phyloP scores from a whole-genome alignment of 2,329 filamentous ascomycete species.

The Diaporthe vexans region DNA sequence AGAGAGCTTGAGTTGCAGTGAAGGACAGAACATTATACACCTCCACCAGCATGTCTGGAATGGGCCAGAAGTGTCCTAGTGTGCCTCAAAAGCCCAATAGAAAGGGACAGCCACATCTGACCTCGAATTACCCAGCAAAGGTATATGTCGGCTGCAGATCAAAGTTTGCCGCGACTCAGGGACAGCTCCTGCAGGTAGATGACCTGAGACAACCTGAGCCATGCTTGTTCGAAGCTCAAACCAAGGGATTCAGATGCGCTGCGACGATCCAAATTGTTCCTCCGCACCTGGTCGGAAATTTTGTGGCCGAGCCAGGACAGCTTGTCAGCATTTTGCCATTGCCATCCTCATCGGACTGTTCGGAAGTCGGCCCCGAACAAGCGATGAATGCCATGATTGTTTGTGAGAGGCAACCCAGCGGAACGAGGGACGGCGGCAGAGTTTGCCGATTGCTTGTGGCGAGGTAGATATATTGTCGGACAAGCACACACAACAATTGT shows the following conservation, averaged over 20 bases:
- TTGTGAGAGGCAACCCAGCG: constrained; percentile 7
- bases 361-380: not conserved
- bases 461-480: constrained; percentile 11
- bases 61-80: not conserved
- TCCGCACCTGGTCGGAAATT: not conserved
- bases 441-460: constrained; percentile 8
- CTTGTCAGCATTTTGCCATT: not conserved
- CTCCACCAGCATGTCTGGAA: not conserved
- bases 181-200: not conserved
- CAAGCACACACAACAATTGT: not conserved
- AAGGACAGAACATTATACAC: not conserved
- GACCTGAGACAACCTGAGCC: not conserved
- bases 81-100: not conserved
- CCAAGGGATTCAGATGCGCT: constrained; percentile 5
- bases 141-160: not conserved
- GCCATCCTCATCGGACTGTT: not conserved
- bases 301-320: constrained; percentile 10
- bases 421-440: not conserved
- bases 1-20: not conserved
- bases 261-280: constrained; percentile 8
- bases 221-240: not conserved
- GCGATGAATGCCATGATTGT: not conserved
- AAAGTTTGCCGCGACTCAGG: not conserved
- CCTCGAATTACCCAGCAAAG: not conserved
- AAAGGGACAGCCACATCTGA: not conserved